phyloP scores from a whole-genome alignment of 2,329 filamentous ascomycete genomes.

The Stenocarpella maydis region DNA sequence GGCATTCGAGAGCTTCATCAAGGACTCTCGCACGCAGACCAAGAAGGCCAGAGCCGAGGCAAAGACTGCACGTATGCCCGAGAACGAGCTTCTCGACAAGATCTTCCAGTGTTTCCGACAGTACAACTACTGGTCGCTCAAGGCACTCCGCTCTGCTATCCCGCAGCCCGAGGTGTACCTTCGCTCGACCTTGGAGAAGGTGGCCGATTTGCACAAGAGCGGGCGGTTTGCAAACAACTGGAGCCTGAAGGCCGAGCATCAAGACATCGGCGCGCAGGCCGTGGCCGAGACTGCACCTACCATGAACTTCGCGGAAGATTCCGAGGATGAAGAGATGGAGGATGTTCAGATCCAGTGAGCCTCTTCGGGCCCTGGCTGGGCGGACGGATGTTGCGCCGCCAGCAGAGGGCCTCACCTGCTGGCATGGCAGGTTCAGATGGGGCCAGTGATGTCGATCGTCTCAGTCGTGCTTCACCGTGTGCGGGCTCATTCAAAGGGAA shows the following conservation, averaged over 20 bases:
- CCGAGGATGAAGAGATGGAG: conserved; percentile 76
- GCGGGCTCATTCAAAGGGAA: neutral
- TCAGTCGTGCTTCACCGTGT: neutral
- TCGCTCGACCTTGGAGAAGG: conserved; percentile 81
- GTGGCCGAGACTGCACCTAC: conserved; percentile 54
- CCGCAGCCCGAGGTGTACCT: conserved; percentile 94
- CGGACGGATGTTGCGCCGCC: neutral
- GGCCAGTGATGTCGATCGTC: neutral
- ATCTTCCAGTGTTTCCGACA: conserved; percentile 85
- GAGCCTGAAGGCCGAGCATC: conserved; percentile 77
- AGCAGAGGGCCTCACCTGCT: neutral
- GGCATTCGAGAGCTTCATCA: conserved; percentile 63
- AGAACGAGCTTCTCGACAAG: conserved; percentile 85
- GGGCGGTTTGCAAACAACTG: conserved; percentile 88
- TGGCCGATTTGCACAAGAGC: conserved; percentile 83
- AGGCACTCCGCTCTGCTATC: conserved; percentile 77
- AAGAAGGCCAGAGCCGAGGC: conserved; percentile 74
- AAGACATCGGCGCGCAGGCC: conserved; percentile 53
- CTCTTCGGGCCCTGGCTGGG: neutral
- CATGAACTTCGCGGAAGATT: conserved; percentile 62
- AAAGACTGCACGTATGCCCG: conserved; percentile 89
- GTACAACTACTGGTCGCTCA: conserved; percentile 95
- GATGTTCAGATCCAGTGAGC: conserved; percentile 59
- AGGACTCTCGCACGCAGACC: conserved; percentile 55
- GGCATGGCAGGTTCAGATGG: neutral